Conservation (phyloP, 2,329 filamentous ascomycete species). For the Penicillium crustosum region DNA sequence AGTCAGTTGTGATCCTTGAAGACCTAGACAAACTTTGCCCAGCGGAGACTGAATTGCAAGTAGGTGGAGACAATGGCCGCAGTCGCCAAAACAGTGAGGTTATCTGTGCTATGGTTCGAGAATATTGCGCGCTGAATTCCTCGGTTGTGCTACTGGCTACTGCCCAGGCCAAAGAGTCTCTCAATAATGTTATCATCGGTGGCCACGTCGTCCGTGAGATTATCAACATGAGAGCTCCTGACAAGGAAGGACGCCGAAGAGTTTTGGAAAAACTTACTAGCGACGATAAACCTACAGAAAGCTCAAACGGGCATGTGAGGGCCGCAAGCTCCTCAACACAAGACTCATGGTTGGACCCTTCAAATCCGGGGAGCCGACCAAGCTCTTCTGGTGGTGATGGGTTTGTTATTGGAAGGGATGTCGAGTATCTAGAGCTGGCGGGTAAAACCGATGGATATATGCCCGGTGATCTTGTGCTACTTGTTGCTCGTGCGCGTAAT, state of each 20-base stretch:
- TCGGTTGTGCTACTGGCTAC: constrained; percentile 86
- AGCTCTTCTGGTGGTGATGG: constrained; percentile 54
- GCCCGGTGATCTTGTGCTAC: constrained; percentile 85
- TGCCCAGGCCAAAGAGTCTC: constrained; percentile 85
- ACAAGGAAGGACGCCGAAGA: constrained; percentile 82
- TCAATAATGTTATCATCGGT: constrained; percentile 87
- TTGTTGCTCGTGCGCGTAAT: constrained; percentile 83
- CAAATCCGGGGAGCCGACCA: constrained; percentile 55
- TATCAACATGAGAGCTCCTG: constrained; percentile 81
- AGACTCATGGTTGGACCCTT: constrained; percentile 75
- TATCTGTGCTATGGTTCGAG: constrained; percentile 75
- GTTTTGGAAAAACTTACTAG: constrained; percentile 78
- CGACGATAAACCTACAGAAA: constrained; percentile 39
- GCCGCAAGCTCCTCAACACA: constrained; percentile 43
- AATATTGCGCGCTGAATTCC: constrained; percentile 77
- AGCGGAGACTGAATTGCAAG: constrained; percentile 88
- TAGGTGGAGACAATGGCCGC: constrained; percentile 87
- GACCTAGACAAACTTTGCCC: constrained; percentile 93
- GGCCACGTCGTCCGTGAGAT: constrained; percentile 93
- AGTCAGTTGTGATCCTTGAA: constrained; percentile 81
- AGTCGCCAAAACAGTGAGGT: constrained; percentile 91
- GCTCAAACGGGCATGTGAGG: constrained; percentile 44
- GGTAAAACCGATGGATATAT: constrained; percentile 97
- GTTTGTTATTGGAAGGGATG: constrained; percentile 70
- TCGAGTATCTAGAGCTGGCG: constrained; percentile 90